phyloP scores from a whole-genome alignment of 2,329 filamentous ascomycete species.

The Trichoderma semiorbis region DNA sequence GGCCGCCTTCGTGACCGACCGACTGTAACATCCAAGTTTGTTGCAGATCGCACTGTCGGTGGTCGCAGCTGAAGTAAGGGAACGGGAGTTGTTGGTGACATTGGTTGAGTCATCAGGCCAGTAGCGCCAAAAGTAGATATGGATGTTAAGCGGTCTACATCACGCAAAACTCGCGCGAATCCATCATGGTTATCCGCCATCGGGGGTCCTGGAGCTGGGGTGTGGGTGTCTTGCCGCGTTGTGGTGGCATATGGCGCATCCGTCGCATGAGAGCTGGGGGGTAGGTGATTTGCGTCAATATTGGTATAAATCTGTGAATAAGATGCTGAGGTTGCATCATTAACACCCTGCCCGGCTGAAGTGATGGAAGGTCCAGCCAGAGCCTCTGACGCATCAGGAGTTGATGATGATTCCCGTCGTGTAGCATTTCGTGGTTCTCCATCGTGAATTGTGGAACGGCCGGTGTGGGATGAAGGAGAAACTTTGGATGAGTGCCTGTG shows the following conservation, averaged over 20 bases:
- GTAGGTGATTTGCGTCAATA: slow-evolving; percentile 40
- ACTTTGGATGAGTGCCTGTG: slow-evolving; percentile 46
- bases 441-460: slow-evolving; percentile 51
- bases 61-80: slow-evolving; percentile 60
- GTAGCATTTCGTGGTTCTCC: slow-evolving; percentile 61
- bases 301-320: slow-evolving; percentile 18
- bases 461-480: slow-evolving; percentile 52
- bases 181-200: slow-evolving; percentile 66
- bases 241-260: slow-evolving; percentile 51
- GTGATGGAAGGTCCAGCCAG: slow-evolving; percentile 39
- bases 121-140: slow-evolving; percentile 69
- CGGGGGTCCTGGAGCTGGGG: slow-evolving; percentile 63
- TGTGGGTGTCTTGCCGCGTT: slow-evolving; percentile 52
- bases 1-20: slow-evolving; percentile 66
- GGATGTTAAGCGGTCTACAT: slow-evolving; percentile 77
- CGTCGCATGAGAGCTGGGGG: slow-evolving; percentile 48
- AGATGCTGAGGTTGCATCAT: slow-evolving; percentile 23
- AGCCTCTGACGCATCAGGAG: slow-evolving; percentile 47
- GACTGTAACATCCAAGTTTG: slow-evolving; percentile 47
- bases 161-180: slow-evolving; percentile 77
- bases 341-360: slow-evolving; percentile 25
- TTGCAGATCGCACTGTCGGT: slow-evolving; percentile 52
- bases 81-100: slow-evolving; percentile 82
- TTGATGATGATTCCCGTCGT: slow-evolving; percentile 74
- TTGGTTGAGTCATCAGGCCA: slow-evolving; percentile 79